These are phyloP conservation scores for Rosa multiflora DNA, from an alignment of 306 rosid species.

Conservation along the genomic window DNA sequence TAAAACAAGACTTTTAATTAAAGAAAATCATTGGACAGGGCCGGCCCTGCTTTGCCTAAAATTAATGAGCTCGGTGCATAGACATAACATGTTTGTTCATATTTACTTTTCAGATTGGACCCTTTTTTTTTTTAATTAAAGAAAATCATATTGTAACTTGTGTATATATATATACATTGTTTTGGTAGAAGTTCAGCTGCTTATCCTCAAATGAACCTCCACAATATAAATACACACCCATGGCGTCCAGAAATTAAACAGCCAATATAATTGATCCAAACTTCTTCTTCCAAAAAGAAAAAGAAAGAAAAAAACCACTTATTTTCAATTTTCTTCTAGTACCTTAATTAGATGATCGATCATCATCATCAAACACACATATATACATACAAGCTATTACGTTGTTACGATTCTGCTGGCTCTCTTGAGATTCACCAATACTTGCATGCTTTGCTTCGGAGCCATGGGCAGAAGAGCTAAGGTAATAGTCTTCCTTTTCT, in stretches of 20 bases:
- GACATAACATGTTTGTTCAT: too few species aligned
- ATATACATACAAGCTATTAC: background rate
- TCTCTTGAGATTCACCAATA: conserved; percentile 19
- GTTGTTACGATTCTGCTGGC: background rate
- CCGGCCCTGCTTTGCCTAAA: too few species aligned
- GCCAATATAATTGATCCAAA: background rate
- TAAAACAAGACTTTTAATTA: too few species aligned
- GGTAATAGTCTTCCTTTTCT: conserved; percentile 37
- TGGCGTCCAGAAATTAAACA: background rate
- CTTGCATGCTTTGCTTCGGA: conserved; percentile 14
- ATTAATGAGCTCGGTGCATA: too few species aligned
- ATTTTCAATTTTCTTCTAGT: background rate
- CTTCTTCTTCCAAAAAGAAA: background rate
- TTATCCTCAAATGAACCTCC: background rate
- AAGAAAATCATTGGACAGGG: too few species aligned
- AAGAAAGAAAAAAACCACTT: background rate
- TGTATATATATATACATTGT: background rate
- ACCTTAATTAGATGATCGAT: background rate
- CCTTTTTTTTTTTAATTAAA: too few species aligned
- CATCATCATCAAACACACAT: background rate
- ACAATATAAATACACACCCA: background rate
- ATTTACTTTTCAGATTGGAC: too few species aligned
- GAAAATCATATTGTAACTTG: background rate
- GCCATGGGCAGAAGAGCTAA: conserved; percentile 8
- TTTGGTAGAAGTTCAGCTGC: background rate